Percentiles rank a stretch among this genome's conserved stretches.
Evolutionary conservation across 2,329 filamentous ascomycete genomes (phyloP).

Genomic region (Penicillium rolfsii): DNA sequence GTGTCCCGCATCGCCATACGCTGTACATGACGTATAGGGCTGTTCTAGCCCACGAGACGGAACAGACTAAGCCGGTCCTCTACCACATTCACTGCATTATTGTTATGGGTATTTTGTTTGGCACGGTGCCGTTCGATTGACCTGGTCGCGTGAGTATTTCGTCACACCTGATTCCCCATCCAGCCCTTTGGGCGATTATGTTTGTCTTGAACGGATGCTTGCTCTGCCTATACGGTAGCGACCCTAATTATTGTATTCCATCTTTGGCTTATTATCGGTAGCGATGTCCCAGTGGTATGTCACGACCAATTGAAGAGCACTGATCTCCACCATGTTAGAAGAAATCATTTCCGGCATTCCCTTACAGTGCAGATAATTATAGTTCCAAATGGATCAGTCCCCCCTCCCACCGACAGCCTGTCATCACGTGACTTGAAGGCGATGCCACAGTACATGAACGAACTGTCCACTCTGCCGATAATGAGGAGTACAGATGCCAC

Average conservation of each 20-base stretch:
- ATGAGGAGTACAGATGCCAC: not conserved
- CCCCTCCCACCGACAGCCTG: not conserved
- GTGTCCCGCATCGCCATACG: not conserved
- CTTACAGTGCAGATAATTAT: not conserved
- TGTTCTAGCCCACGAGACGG: not conserved
- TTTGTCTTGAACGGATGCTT: not conserved
- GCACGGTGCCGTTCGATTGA: not conserved
- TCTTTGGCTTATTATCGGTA: not conserved
- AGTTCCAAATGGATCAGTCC: not conserved
- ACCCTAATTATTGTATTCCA: not conserved
- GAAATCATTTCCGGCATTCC: not conserved
- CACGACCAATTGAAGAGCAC: not conserved
- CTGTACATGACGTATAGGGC: slow-evolving; percentile 10
- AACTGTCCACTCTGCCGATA: not conserved
- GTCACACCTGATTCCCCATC: not conserved
- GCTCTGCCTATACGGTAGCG: not conserved
- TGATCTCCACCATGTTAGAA: too few species aligned
- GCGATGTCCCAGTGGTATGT: not conserved
- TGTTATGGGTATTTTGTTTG: not conserved
- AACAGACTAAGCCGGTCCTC: not conserved
- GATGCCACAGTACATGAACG: not conserved
- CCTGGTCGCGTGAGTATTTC: not conserved
- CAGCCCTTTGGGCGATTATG: not conserved
- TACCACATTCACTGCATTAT: not conserved
- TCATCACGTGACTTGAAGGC: not conserved